Evolutionary conservation across 2,329 filamentous ascomycete genomes (phyloP), one percentile per base, ranked within the genome.

Genomic region (Nemania serpens): DNA sequence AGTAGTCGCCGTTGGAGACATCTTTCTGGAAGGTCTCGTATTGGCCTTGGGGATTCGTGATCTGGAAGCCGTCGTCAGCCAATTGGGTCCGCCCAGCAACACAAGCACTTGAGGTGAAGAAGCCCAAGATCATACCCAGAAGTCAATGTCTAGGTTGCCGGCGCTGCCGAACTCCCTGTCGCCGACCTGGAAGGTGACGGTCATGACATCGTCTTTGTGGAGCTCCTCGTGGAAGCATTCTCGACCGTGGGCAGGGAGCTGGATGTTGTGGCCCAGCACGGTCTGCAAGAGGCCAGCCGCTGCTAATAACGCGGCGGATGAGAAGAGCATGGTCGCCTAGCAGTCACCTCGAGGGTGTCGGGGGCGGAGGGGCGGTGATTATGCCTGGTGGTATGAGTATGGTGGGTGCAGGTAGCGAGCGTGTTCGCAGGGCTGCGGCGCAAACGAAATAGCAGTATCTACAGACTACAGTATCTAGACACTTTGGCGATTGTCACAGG

Each of bases 181-280:
- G 74, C 95, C 95, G 61, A 98, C 94, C 81, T 98, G 95, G 84
- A 96, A 99, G 33, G 93, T 96, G 62, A 99, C 93, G 9, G 93
- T 97, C 95, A 99, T 99, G 78, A 90, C 91, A 82, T 99, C 95
- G 77, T 97, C 95, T 76, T 85, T 87, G 82, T 96, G 94, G 62
- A 99, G 87, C 70, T 83, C 79, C 81, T 99, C 95, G 82, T 97
- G 91, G 84, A 98, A 99, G 83, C 95, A 99, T 82, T 99, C 95
- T 79, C 93, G 87, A 74, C 92, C 91, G 79, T 99, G 93, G 70
- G 93, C 90, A 65, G 89, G 89, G 73, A 99, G 88, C 77, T 95
- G 91, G 78, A 99, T 98, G 82, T 96, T 98, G 86, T 99, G 95
- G 70, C 91, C 92, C 68, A 86, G 76, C 64, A 85, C 83, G 68